Base-by-base conservation (phyloP, 2,329 filamentous ascomycete genomes). In the Rugonectria rugulosa region DNA sequence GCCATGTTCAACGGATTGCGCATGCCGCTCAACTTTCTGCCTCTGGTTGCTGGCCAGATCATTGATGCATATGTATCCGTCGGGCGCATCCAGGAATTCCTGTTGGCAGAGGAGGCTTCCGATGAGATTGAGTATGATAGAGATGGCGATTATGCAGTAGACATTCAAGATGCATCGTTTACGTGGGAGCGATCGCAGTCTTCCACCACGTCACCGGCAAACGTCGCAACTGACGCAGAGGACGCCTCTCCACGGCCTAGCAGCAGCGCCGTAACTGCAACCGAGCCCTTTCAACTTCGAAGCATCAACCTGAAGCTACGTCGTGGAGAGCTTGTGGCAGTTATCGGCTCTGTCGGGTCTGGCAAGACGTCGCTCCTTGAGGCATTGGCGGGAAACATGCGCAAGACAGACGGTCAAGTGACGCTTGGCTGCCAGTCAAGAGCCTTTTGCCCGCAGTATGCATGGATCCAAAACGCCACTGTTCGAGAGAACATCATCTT, bases 1-100 rank as follows among this genome's bases (percentile, higher is more conserved):
- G 94, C 94, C 0, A 77, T 98, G 5, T 99, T 98, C 82, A 98
- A 98, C 72, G 87, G 89, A 6, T 81, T 99, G 34, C 87, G 94
- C 31, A 85, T 97, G 73, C 95, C 95, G 1, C 82, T 99, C 46
- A 98, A 96, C 69, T 76, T 97, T 67, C 79, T 98, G 2, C 94
- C 94, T 0, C 75, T 97, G 59, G 91, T 97, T 36, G 87, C 98
- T 63, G 91, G 92, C 26, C 92, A 96, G 71, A 85, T 92, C 1
- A 91, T 92, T 12, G 94, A 99, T 75, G 94, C 92, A 1, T 92
- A 88, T 79, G 88, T 89, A 1, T 96, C 93, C 0, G 69, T 97
- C 5, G 83, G 87, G 54, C 89, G 94, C 56, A 92, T 98, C 29
- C 87, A 97, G 66, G 90, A 95, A 46, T 98, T 95, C 62, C 73